phyloP scores from a whole-genome alignment of 768 basidiomycete species.

The Tricholoma furcatifolium region DNA sequence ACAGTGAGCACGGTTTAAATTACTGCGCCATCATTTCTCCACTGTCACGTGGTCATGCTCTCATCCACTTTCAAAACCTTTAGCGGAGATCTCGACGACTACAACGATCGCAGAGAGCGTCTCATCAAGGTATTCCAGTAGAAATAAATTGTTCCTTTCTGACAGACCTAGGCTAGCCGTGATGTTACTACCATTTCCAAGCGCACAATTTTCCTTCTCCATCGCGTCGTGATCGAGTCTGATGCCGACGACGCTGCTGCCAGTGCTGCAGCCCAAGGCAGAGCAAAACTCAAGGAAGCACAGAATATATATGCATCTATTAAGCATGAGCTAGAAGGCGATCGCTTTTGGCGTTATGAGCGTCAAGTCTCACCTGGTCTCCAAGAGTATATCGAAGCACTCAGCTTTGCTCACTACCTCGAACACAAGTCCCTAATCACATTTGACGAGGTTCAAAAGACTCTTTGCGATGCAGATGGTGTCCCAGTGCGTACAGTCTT shows the following conservation, averaged over 20 bases:
- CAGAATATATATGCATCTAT: conserved; percentile 62
- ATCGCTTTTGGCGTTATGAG: conserved; percentile 77
- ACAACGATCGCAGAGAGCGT: conserved; percentile 86
- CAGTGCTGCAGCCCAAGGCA: conserved; percentile 48
- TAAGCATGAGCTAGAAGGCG: conserved; percentile 58
- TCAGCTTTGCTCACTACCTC: conserved; percentile 86
- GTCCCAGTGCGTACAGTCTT: conserved; percentile 50
- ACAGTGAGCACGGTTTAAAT: background rate
- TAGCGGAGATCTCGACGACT: conserved; percentile 72
- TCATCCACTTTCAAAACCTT: conserved; percentile 53
- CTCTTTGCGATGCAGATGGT: conserved; percentile 61
- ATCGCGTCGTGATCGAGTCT: conserved; percentile 55
- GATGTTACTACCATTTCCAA: conserved; percentile 92
- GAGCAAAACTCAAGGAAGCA: conserved; percentile 66
- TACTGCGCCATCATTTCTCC: background rate
- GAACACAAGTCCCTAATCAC: conserved; percentile 67
- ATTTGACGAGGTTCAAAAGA: conserved; percentile 62
- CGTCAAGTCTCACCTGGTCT: conserved; percentile 75
- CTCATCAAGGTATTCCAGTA: conserved; percentile 72
- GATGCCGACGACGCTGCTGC: conserved; percentile 32
- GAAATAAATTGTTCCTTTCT: background rate
- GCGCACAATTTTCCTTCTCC: conserved; percentile 90
- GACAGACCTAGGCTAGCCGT: conserved; percentile 60
- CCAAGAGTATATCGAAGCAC: conserved; percentile 95
- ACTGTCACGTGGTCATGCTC: conserved; percentile 16